A percentile compares a stretch with the other conserved stretches of the same genome.
These are phyloP conservation scores for Leavenworthia alabamica DNA, from an alignment of 345 rosid species.

Conservation along the genomic window DNA sequence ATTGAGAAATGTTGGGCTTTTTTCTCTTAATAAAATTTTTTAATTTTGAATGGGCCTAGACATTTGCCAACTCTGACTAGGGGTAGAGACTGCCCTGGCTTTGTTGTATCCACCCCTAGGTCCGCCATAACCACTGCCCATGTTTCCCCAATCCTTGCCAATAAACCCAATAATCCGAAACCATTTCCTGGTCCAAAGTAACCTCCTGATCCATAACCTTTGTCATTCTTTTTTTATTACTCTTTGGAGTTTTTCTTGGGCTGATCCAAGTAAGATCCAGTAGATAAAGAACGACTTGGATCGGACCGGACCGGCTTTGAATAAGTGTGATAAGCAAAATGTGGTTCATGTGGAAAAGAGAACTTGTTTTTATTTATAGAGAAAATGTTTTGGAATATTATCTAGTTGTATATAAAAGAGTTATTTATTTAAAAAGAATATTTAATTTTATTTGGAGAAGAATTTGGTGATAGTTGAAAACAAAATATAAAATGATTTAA, in stretches of 20 bases:
- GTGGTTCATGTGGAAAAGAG: conserved; percentile 1
- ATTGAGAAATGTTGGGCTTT: too few species aligned
- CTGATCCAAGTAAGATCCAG: conserved; percentile 21
- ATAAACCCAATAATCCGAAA: conserved; percentile 30
- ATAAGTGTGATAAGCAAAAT: conserved; percentile 28
- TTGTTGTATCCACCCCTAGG: conserved; percentile 51
- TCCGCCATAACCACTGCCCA: conserved; percentile 52
- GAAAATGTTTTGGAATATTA: not conserved
- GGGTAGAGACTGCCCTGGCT: too few species aligned
- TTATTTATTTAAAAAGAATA: not conserved
- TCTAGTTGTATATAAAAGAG: not conserved
- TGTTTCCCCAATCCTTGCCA: conserved; percentile 43
- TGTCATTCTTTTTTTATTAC: conserved; percentile 25
- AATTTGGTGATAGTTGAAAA: conserved; percentile 20
- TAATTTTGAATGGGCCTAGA: too few species aligned
- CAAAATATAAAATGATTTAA: not conserved
- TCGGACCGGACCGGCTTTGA: conserved; percentile 31
- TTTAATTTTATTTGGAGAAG: conserved; percentile 3
- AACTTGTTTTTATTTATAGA: conserved; percentile 14
- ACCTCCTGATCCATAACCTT: conserved; percentile 31
- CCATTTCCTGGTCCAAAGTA: conserved; percentile 46
- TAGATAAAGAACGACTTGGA: too few species aligned
- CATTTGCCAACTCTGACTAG: too few species aligned
- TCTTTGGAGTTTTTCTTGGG: conserved; percentile 26
- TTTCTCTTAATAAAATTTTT: too few species aligned